Base-by-base conservation (phyloP, 2,329 filamentous ascomycete species). In the Penicillium paneum region DNA sequence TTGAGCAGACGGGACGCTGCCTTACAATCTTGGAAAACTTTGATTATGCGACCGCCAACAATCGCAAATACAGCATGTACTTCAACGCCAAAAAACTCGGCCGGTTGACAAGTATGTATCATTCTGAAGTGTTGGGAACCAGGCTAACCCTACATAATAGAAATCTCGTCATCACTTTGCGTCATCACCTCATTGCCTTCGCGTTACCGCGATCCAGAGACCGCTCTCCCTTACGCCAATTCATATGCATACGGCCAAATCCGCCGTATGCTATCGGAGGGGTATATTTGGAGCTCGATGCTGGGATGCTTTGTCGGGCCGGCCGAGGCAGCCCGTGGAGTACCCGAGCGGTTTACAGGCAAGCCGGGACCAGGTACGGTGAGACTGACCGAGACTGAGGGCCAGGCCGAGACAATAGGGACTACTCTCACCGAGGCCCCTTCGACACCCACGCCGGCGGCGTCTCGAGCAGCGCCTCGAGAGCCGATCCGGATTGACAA, bases 261-360 rank as follows among this genome's bases (percentile, higher is more conserved):
- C 42, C 87, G 90, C 65, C 84, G 87, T 52, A 80, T 96, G 13
- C 76, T 84, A 49, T 82, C 79, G 1, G 88, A 90, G 40, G 85
- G 90, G 41, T 92, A 91, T 71, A 83, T 83, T 54, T 99, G 90
- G 89, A 96, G 91, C 69, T 80, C 79, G 29, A 79, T 94, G 62
- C 74, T 96, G 29, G 91, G 90, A 6, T 89, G 87, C 15, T 99
- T 92, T 82, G 87, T 93, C 5, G 93, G 93, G 0, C 82, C 80
- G 29, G 59, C 66, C 6, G 61, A 80, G 77, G 60, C 78, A 77
- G 69, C 77, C 74, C 89, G 79, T 36, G 92, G 91, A 7, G 92
- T 96, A 24, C 93, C 91, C 0, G 85, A 84, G 54, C 83, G 90
- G 48, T 97, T 96, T 69, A 67, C 77, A 54, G 55, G 63, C 32